These are phyloP conservation scores for Magnusiomyces suaveolens DNA, from an alignment of 1,139 yeast species.

Conservation along the genomic window DNA sequence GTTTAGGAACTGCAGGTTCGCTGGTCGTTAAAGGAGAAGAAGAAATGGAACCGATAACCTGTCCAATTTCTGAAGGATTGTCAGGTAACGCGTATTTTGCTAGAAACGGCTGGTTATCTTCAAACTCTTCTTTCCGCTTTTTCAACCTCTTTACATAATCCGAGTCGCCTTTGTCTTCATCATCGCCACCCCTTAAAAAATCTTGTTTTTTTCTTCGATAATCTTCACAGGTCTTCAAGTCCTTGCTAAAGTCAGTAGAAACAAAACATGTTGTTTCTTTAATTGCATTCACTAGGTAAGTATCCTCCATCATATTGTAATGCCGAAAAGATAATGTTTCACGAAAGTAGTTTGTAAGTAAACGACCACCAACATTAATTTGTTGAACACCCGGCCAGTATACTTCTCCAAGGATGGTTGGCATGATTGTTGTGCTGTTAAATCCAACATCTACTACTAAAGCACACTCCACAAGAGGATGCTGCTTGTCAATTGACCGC, in stretches of 20 bases:
- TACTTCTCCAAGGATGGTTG: conserved; percentile 70
- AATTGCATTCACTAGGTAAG: conserved; percentile 71
- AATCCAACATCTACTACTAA: conserved; percentile 83
- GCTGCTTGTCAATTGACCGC: conserved; percentile 6
- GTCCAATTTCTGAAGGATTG: conserved; percentile 15
- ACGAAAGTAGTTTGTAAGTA: conserved; percentile 69
- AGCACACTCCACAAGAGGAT: conserved; percentile 48
- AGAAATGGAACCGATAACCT: background rate
- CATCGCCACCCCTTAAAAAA: background rate
- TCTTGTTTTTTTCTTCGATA: conserved; percentile 15
- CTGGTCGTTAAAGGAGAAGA: background rate
- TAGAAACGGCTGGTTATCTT: conserved; percentile 8
- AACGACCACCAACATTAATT: conserved; percentile 73
- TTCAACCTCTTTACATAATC: conserved; percentile 10
- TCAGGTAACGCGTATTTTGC: conserved; percentile 13
- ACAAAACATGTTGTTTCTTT: conserved; percentile 76
- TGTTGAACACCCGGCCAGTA: conserved; percentile 71
- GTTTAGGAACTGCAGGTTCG: background rate
- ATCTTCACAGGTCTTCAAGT: conserved; percentile 35
- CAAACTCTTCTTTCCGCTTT: conserved; percentile 7
- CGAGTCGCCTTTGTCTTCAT: background rate
- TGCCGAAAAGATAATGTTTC: conserved; percentile 85
- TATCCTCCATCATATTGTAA: conserved; percentile 89
- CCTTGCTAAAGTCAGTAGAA: conserved; percentile 52
- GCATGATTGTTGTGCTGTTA: conserved; percentile 79